Base-by-base conservation (phyloP, 495 filamentous ascomycete genomes). In the Aspergillus saccharolyticus region DNA sequence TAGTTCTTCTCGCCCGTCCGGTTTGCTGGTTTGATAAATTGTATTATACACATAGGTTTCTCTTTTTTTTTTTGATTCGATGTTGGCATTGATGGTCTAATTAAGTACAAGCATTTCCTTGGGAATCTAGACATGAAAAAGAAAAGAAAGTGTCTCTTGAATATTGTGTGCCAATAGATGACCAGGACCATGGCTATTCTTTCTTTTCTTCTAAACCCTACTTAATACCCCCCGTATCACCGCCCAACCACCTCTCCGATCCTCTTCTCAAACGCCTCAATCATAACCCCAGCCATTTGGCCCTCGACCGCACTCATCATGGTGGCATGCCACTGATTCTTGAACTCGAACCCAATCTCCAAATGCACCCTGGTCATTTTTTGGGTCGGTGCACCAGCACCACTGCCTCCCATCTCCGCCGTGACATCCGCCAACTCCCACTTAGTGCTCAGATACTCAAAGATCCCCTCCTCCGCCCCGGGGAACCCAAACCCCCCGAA, bases 221-320 rank as follows among this genome's bases (percentile, higher is more conserved):
- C n/a, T n/a, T 28, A 9, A 28, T 28, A 17, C 14, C 24, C 9
- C 30, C 33, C 18, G 8, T 18, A 52, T 55, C 16, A 55, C 12
- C 28, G 50, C 18, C 56, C 56, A 52, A 82, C 79, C 61, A 87
- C 70, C 62, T 80, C 75, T 73, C 77, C 75, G 43, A 89, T 89
- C 66, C 89, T 78, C 75, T 80, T 80, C 78, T 96, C 91, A 80
- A 97, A 98, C 25, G 94, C 94, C 74, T 88, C 84, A 64, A 98
- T 87, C 92, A 98, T 94, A 52, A 88, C 75, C 12, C 80, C 82
- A 21, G 89, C 93, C 64, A 96, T 86, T 73, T 88, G 89, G 44
- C 89, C 89, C 64, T 89, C 89, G 45, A 92, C 81, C 22, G 87
- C 87, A 52, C 84, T 76, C 71, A 90, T 93, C 63, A 96, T 71